Evolutionary conservation across 1,139 yeast species (phyloP), one percentile per base, ranked within the genome.

Genomic region (Taphrina deformans): DNA sequence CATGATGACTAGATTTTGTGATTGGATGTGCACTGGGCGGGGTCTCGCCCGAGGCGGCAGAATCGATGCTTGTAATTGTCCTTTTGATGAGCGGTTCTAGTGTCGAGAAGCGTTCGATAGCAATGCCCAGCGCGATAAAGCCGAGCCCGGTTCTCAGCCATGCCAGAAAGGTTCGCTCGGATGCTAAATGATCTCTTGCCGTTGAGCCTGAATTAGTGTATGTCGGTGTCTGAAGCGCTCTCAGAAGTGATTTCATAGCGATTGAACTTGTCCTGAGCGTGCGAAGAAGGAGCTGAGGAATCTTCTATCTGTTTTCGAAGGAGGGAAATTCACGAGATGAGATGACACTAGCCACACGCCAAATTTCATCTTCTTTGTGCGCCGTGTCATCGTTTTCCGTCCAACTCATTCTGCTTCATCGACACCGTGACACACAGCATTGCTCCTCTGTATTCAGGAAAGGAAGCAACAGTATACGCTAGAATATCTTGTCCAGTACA

Each of bases 121-220:
- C 86, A 1, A 84, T 83, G 0, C 87, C 87, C 26, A 82, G 79
- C 12, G 85, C 79, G 5, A 85, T 83, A 64, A 83, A 78, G 10
- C 83, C 81, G 60, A 84, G 72, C 12, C 85, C 79, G 0, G 95
- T 88, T 67, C 95, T 79, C 45, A 86, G 75, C 88, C 92, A 88
- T 0, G 95, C 93, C 14, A 88, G 77, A 67, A 84, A 85, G 0
- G 95, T 88, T 67, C 96, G 78, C 73, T 88, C 96, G 72, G 87
- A 88, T 18, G 96, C 92, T 75, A 88, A 75, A 70, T 82, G 85
- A 69, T 82, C 85, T 65, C 85, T 75, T 3, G 85, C 85, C 4
- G 79, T 82, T 0, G 84, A 77, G 6, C 82, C 83, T 1, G 55
- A 51, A 18, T 51, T 51, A 5, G 18, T 51, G 16, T 31, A 51